phyloP scores from a whole-genome alignment of 768 basidiomycete genomes.

The Psilocybe azurescens region DNA sequence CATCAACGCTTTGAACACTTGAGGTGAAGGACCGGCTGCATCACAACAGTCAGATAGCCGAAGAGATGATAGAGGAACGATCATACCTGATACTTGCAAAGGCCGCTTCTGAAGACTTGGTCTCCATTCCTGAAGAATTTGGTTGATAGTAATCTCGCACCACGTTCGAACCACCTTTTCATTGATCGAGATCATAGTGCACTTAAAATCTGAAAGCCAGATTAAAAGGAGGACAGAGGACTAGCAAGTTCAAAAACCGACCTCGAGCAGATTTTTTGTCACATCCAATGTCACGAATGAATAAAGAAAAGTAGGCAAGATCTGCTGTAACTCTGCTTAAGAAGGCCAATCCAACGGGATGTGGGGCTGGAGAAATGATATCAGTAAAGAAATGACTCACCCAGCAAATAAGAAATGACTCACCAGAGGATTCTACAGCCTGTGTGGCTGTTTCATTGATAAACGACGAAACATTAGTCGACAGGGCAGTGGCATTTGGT shows the following conservation, averaged over 20 bases:
- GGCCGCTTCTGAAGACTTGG: slow-evolving; percentile 22
- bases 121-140: slow-evolving; percentile 34
- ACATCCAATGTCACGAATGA: slow-evolving; percentile 27
- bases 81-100: slow-evolving; percentile 31
- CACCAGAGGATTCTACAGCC: slow-evolving; percentile 40
- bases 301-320: slow-evolving; percentile 25
- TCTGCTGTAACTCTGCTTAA: slow-evolving; percentile 23
- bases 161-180: slow-evolving; percentile 56
- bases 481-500: slow-evolving; percentile 55
- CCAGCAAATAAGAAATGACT: not conserved
- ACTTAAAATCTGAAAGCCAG: slow-evolving; percentile 51
- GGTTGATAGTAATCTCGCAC: slow-evolving; percentile 49
- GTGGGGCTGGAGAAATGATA: slow-evolving; percentile 5
- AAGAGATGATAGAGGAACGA: not conserved
- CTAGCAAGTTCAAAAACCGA: slow-evolving; percentile 25
- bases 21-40: slow-evolving; percentile 52
- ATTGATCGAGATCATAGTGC: slow-evolving; percentile 44
- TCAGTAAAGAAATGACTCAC: slow-evolving; percentile 25
- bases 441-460: slow-evolving; percentile 42
- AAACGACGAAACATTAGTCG: slow-evolving; percentile 43
- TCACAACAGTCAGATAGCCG: not conserved
- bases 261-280: slow-evolving; percentile 31
- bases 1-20: slow-evolving; percentile 59
- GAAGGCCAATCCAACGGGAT: slow-evolving; percentile 23
- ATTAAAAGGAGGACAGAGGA: not conserved